phyloP scores from a whole-genome alignment of 2,329 filamentous ascomycete species.

The Colletotrichum destructivum region DNA sequence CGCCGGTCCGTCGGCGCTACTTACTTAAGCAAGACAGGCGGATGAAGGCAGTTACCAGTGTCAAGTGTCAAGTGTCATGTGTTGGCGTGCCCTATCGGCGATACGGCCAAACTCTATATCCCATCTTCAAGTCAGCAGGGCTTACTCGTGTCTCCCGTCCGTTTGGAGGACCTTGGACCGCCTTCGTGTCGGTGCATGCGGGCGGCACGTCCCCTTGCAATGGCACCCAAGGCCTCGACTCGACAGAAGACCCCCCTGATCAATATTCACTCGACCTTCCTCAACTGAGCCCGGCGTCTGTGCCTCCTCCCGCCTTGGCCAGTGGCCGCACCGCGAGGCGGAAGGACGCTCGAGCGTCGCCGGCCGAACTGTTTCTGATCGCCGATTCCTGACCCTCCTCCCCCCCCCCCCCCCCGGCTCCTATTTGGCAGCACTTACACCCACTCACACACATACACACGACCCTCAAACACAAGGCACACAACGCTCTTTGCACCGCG shows the following conservation, averaged over 20 bases:
- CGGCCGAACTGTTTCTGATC: conserved; percentile 28
- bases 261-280: conserved; percentile 3
- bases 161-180: neutral
- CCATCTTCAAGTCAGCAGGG: neutral
- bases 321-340: neutral
- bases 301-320: neutral
- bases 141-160: neutral
- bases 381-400: conserved; percentile 6
- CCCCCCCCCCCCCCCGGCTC: neutral
- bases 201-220: neutral
- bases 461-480: neutral
- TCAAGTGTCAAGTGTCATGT: neutral
- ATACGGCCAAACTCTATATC: neutral
- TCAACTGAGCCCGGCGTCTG: neutral
- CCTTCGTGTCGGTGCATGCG: neutral
- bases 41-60: too few species aligned
- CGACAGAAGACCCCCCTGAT: too few species aligned
- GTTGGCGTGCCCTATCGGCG: neutral
- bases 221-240: neutral
- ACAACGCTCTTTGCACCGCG: conserved; percentile 4
- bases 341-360: conserved; percentile 1
- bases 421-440: neutral
- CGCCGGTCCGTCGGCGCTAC: too few species aligned
- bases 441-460: neutral
- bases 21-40: too few species aligned